Percentiles rank a stretch among this genome's conserved stretches.
These are phyloP conservation scores for Gnetum montanum DNA, from an alignment of 75 land plant genomes.

Conservation along the genomic window DNA sequence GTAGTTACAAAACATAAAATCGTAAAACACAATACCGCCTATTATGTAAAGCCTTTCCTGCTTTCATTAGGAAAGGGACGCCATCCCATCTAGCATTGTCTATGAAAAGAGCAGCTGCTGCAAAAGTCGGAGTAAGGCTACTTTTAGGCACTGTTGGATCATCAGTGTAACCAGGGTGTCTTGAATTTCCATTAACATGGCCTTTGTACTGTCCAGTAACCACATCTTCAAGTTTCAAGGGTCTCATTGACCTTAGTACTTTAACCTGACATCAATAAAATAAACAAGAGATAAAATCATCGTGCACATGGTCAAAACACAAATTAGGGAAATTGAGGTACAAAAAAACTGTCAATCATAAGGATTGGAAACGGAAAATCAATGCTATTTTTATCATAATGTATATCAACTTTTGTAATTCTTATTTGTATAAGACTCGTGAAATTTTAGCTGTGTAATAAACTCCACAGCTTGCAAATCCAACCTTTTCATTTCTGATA, in stretches of 20 bases:
- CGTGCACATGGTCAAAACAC: too few relatives aligned
- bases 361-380: too few relatives aligned
- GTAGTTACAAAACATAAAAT: background rate
- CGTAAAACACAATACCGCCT: background rate
- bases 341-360: too few relatives aligned
- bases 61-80: conserved; percentile 77
- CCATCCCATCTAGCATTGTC: conserved; percentile 96
- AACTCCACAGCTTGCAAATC: too few relatives aligned
- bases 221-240: conserved; percentile 60
- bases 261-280: too few relatives aligned
- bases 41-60: conserved; percentile 36
- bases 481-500: conserved; percentile 87
- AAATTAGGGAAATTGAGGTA: too few relatives aligned
- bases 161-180: conserved; percentile 20
- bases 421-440: too few relatives aligned
- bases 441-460: too few relatives aligned
- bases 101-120: conserved; percentile 71
- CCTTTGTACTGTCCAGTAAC: conserved; percentile 93
- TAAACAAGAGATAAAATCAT: background rate
- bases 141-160: conserved; percentile 17
- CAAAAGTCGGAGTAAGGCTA: conserved; percentile 67
- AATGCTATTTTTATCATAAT: too few relatives aligned
- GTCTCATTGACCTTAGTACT: conserved; percentile 67
- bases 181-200: conserved; percentile 64
- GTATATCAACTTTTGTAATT: too few relatives aligned